phyloP scores from a whole-genome alignment of 1,139 yeast species.

The Hanseniaspora sp. region DNA sequence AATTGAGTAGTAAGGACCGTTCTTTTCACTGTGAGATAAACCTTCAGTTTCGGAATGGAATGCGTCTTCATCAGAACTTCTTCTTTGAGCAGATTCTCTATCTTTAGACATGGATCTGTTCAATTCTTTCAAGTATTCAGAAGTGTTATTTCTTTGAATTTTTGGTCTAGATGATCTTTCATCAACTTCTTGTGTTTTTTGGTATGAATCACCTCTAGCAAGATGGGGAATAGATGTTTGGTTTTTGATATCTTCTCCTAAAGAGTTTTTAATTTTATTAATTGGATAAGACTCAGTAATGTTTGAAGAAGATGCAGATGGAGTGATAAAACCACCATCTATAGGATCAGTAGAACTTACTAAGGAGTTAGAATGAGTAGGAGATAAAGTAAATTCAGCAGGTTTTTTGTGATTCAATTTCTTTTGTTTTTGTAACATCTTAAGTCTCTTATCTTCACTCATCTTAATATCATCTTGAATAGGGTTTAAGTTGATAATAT shows the following conservation, averaged over 20 bases:
- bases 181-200: slow-evolving; percentile 17
- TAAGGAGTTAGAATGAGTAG: slow-evolving; percentile 22
- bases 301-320: neutral
- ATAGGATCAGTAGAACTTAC: slow-evolving; percentile 25
- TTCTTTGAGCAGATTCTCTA: slow-evolving; percentile 20
- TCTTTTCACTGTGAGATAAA: slow-evolving; percentile 10
- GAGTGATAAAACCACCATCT: slow-evolving; percentile 19
- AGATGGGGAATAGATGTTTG: slow-evolving; percentile 26
- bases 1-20: slow-evolving; percentile 12
- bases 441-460: slow-evolving; percentile 19
- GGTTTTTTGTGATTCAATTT: slow-evolving; percentile 16
- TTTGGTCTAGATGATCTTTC: slow-evolving; percentile 15
- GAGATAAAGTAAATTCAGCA: neutral
- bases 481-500: slow-evolving; percentile 21
- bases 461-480: slow-evolving; percentile 18
- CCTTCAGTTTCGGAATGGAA: slow-evolving; percentile 8
- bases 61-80: neutral
- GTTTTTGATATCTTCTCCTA: slow-evolving; percentile 25
- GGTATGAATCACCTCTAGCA: slow-evolving; percentile 29
- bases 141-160: slow-evolving; percentile 14
- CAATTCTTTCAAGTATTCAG: slow-evolving; percentile 25
- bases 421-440: slow-evolving; percentile 18
- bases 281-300: neutral
- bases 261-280: slow-evolving; percentile 23
- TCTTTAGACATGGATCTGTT: slow-evolving; percentile 24